Base-by-base conservation (phyloP, 2,329 filamentous ascomycete genomes). In the Triangularia setosa region DNA sequence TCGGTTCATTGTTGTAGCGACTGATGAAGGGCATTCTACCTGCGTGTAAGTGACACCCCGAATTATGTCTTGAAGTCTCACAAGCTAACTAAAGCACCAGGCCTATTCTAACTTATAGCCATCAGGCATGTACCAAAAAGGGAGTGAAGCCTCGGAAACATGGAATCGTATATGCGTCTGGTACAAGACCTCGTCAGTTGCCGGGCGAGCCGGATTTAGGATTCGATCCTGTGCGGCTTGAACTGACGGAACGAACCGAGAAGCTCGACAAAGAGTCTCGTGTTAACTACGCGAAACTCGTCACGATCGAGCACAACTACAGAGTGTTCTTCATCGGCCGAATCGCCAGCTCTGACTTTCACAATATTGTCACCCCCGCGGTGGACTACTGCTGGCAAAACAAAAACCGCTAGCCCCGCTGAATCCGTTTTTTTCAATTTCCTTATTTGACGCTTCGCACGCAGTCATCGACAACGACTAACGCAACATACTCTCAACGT, bases 271-370 rank as follows among this genome's bases (percentile, higher is more conserved):
- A 68, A 28, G 79, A 83, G 65, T 87, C 84, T 12, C 80, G 84
- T 4, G 79, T 86, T 68, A 86, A 87, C 73, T 87, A 86, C 72
- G 81, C 82, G 4, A 86, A 86, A 67, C 74, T 83, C 5, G 77
- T 80, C 27, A 84, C 83, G 2, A 77, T 87, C 25, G 83, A 86
- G 71, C 84, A 87, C 73, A 87, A 87, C 69, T 75, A 81, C 68
- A 80, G 78, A 55, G 82, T 87, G n/a, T 78, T 81, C 68, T 85
- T 87, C 69, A 81, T 87, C 60, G 84, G 84, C n/a, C 70, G 73
- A 4, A 76, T 87, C 16, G 62, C 70, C 2, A 62, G 68, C 1
- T 69, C 75, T 0, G 77, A 84, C 69, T 79, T 78, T 67, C 69
- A 78, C 0, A 70, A 79, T 0, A 74, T 73, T 8, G 79, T 85